A percentile compares a stretch with the other conserved stretches of the same genome.
Conservation (phyloP, 164 flowering plant genomes). For the Santalum album region DNA sequence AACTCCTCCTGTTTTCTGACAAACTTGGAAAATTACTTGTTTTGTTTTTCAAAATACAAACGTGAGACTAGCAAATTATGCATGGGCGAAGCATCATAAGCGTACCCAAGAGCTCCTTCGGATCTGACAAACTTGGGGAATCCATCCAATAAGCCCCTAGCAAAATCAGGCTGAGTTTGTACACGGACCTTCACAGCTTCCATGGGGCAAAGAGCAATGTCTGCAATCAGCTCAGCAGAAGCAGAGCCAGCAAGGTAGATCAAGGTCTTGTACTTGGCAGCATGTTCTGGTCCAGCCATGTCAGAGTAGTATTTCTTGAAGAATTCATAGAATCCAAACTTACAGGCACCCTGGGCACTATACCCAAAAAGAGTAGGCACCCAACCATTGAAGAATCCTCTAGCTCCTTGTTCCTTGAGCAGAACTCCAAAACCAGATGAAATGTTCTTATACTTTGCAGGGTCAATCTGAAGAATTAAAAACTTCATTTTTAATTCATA, state of each 20-base stretch:
- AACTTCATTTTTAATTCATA: background rate
- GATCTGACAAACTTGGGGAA: constrained; percentile 65
- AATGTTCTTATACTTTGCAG: constrained; percentile 74
- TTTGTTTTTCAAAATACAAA: background rate
- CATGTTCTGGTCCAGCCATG: constrained; percentile 70
- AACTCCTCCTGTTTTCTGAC: constrained; percentile 59
- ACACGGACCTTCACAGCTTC: constrained; percentile 86
- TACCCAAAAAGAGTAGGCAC: constrained; percentile 64
- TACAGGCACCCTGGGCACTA: constrained; percentile 97
- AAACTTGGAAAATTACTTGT: constrained; percentile 64
- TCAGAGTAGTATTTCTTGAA: constrained; percentile 83
- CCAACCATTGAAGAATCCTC: constrained; percentile 80
- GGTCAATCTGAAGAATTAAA: constrained; percentile 48
- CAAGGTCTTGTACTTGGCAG: constrained; percentile 73
- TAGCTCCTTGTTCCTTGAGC: constrained; percentile 73
- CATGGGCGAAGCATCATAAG: background rate
- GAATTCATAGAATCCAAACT: constrained; percentile 78
- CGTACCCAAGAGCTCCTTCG: constrained; percentile 70
- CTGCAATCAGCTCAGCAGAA: constrained; percentile 84
- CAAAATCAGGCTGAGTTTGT: constrained; percentile 85
- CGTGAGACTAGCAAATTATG: background rate
- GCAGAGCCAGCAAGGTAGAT: constrained; percentile 86
- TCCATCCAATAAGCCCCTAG: constrained; percentile 67
- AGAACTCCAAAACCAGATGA: constrained; percentile 69
- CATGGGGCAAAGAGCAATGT: constrained; percentile 71